phyloP scores from a whole-genome alignment of 2,329 filamentous ascomycete species.

The Coleophoma crateriformis region DNA sequence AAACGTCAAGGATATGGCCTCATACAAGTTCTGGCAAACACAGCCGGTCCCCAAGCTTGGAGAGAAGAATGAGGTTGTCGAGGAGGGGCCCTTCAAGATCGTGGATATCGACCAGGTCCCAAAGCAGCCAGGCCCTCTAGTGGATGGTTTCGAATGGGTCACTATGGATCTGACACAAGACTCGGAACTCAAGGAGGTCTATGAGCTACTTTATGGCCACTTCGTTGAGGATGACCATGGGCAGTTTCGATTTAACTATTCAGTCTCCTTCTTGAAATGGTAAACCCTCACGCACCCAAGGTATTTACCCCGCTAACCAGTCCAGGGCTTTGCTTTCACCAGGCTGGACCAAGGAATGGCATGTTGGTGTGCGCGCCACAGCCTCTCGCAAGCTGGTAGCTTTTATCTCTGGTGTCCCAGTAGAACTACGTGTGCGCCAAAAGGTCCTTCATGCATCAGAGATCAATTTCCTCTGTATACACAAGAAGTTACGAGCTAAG shows the following conservation, averaged over 20 bases:
- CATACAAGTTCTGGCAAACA: conserved; percentile 98
- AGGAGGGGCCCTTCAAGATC: conserved; percentile 79
- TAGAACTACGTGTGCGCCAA: conserved; percentile 73
- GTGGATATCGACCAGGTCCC: conserved; percentile 75
- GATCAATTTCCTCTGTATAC: conserved; percentile 97
- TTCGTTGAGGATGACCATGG: conserved; percentile 97
- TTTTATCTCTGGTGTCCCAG: conserved; percentile 91
- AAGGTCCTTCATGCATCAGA: conserved; percentile 75
- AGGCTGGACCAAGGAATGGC: conserved; percentile 91
- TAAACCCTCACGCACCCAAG: conserved; percentile 32
- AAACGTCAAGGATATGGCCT: conserved; percentile 93
- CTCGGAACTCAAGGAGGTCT: conserved; percentile 79
- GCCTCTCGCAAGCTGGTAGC: conserved; percentile 84
- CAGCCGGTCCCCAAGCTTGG: conserved; percentile 89
- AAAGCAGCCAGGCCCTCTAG: conserved; percentile 67
- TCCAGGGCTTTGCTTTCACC: conserved; percentile 86
- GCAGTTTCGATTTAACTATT: conserved; percentile 98
- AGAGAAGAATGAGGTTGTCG: conserved; percentile 46
- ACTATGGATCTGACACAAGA: conserved; percentile 80
- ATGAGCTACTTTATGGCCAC: conserved; percentile 84
- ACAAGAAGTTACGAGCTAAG: conserved; percentile 95
- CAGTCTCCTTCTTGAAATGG: conserved; percentile 83
- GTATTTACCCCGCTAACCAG: conserved; percentile 11
- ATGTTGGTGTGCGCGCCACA: conserved; percentile 83
- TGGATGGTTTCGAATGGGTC: conserved; percentile 90